Percentiles rank a stretch among this genome's conserved stretches.
Evolutionary conservation across 306 rosid genomes (phyloP).

Genomic region (Pyrus betulifolia): DNA sequence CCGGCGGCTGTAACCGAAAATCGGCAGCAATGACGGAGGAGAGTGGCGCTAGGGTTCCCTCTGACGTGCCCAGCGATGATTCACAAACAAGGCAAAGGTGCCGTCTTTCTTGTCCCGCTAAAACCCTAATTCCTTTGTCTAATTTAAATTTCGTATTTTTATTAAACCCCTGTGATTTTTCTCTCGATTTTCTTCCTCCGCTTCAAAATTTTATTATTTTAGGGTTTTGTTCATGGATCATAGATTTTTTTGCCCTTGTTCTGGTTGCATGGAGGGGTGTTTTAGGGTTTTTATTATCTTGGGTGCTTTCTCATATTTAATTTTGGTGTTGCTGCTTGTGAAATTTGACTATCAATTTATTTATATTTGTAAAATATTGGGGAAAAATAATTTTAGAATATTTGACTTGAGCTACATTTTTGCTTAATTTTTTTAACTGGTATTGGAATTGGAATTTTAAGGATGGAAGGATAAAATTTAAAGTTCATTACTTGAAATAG

Average conservation of each 20-base stretch:
- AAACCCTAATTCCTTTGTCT: not conserved
- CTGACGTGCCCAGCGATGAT: conserved; percentile 30
- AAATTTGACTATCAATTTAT: not conserved
- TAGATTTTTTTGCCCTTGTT: not conserved
- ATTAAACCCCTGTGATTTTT: not conserved
- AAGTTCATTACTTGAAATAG: not conserved
- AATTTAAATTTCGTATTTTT: not conserved
- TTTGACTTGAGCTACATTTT: not conserved
- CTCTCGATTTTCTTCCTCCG: not conserved
- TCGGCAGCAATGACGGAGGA: conserved; percentile 43
- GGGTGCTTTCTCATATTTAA: not conserved
- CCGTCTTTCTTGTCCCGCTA: not conserved
- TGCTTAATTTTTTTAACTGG: not conserved
- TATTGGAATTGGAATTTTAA: not conserved
- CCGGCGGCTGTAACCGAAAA: not conserved
- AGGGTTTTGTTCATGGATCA: not conserved
- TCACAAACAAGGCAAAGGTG: conserved; percentile 82
- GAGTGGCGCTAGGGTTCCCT: conserved; percentile 48
- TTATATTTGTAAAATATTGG: not conserved
- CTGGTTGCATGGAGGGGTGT: not conserved
- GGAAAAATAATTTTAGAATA: not conserved
- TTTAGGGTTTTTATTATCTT: not conserved
- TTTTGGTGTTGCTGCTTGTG: not conserved
- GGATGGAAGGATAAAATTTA: not conserved
- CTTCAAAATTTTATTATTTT: not conserved